Base-by-base conservation (phyloP, 768 basidiomycete genomes). In the Phaeolepiota aurea region DNA sequence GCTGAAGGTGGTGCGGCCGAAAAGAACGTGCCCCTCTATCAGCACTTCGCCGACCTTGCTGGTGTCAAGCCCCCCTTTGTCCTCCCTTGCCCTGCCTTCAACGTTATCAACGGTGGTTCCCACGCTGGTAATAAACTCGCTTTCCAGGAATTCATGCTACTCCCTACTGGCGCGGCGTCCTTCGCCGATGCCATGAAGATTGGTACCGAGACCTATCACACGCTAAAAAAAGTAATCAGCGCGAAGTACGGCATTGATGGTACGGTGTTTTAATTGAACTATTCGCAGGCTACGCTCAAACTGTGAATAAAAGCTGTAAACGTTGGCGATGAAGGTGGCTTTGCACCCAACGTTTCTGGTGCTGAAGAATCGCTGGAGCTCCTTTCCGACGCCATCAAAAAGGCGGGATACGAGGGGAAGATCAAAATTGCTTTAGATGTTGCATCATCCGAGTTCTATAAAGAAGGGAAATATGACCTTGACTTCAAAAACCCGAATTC, bases 401-500 rank as follows among this genome's bases (percentile, higher is more conserved):
- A 91, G 71, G 93, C 96, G 18, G 96, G 96, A 31, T 97, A 96
- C 65, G 87, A 94, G 62, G 96, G 91, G 58, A 96, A 96, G 72
- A 83, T 99, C 69, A 88, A 97, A 68, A 98, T 99, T 62, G 94
- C 87, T 44, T 87, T 99, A 50, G 94, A 96, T 55, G 93, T 96
- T 50, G 96, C 96, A 42, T 96, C 93, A 1, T 97, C 94, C 63
- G 96, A 99, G 66, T 99, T 99, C 77, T 99, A 90, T 83, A 98
- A 96, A 80, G 92, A 97, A 3, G 94, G 93, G 54, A 97, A 97
- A 71, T 99, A 99, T 66, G 94, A 98, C 58, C 69, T 98, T 47
- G 92, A 97, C 74, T 92, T 91, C 77, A 92, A 99, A 79, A 97
- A 97, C 79, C 88, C 94, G 64, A 96, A 99, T 74, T 96, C 93